phyloP scores from a whole-genome alignment of 306 rosid species.

The Cicer chorassanicum region DNA sequence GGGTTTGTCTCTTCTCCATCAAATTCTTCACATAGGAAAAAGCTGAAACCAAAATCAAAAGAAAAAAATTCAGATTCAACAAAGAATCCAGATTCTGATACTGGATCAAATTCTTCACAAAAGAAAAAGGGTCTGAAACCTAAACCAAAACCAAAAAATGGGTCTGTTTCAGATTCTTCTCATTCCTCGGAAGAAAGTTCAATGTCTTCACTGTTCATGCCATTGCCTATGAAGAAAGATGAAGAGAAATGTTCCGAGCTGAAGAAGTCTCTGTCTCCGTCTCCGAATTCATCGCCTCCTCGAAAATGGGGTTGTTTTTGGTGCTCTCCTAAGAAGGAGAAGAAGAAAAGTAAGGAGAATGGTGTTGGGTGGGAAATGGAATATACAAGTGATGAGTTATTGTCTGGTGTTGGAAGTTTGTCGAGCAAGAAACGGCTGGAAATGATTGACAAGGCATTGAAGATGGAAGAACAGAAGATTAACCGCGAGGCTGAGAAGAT shows the following conservation, averaged over 20 bases:
- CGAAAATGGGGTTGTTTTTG: slow-evolving; percentile 69
- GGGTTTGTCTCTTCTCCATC: slow-evolving; percentile 37
- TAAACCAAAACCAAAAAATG: slow-evolving; percentile 38
- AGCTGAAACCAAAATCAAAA: slow-evolving; percentile 24
- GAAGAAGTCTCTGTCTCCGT: slow-evolving; percentile 33
- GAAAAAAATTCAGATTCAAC: slow-evolving; percentile 31
- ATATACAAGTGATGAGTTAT: slow-evolving; percentile 52
- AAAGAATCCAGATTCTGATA: slow-evolving; percentile 24
- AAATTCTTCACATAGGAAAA: slow-evolving; percentile 23
- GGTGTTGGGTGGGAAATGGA: slow-evolving; percentile 48
- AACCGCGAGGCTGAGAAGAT: slow-evolving; percentile 80
- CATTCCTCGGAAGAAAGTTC: slow-evolving; percentile 53
- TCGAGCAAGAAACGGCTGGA: slow-evolving; percentile 66
- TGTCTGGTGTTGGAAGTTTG: slow-evolving; percentile 64
- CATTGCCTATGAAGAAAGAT: slow-evolving; percentile 31
- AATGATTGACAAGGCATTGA: slow-evolving; percentile 71
- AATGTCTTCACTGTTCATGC: slow-evolving; percentile 48
- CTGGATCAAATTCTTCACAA: slow-evolving; percentile 41
- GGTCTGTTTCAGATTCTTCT: slow-evolving; percentile 49
- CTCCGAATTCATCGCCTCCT: slow-evolving; percentile 65
- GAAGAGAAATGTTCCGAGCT: not conserved
- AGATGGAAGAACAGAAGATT: slow-evolving; percentile 77
- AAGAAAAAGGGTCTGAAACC: slow-evolving; percentile 16
- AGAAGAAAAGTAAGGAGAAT: slow-evolving; percentile 56
- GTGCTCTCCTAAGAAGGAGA: slow-evolving; percentile 69